A percentile compares a stretch with the other conserved stretches of the same genome.
Evolutionary conservation across 306 rosid genomes (phyloP).

Genomic region (Castanea sativa): DNA sequence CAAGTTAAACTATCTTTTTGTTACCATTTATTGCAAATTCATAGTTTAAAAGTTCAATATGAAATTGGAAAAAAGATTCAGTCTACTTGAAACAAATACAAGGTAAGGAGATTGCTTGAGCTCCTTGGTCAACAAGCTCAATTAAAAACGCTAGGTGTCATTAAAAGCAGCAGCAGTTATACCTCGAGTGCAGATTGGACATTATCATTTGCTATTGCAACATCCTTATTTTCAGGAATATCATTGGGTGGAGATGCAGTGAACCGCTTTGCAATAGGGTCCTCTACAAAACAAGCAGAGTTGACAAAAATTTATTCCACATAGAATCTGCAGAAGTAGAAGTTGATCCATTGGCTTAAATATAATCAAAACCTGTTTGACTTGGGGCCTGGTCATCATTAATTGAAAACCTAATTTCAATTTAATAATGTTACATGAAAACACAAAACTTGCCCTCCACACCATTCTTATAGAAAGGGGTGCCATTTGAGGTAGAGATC

Average conservation of each 20-base stretch:
- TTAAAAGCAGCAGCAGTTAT: constrained; percentile 19
- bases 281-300: constrained; percentile 52
- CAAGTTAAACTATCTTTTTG: too few relatives aligned
- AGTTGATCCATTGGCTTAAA: not conserved
- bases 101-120: not conserved
- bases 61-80: not conserved
- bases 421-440: not conserved
- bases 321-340: not conserved
- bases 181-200: constrained; percentile 59
- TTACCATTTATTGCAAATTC: not conserved
- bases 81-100: not conserved
- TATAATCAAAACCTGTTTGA: not conserved
- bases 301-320: not conserved
- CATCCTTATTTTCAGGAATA: constrained; percentile 55
- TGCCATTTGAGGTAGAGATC: not conserved
- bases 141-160: not conserved
- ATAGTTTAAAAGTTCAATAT: not conserved
- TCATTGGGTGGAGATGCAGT: constrained; percentile 53
- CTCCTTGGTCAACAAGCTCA: not conserved
- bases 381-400: not conserved
- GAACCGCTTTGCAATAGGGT: constrained; percentile 77
- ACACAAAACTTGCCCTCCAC: not conserved
- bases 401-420: not conserved
- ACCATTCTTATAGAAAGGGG: not conserved
- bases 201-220: constrained; percentile 36